phyloP scores from a whole-genome alignment of 192 early-diverging fungal species.

The Helicostylum pulchrum region DNA sequence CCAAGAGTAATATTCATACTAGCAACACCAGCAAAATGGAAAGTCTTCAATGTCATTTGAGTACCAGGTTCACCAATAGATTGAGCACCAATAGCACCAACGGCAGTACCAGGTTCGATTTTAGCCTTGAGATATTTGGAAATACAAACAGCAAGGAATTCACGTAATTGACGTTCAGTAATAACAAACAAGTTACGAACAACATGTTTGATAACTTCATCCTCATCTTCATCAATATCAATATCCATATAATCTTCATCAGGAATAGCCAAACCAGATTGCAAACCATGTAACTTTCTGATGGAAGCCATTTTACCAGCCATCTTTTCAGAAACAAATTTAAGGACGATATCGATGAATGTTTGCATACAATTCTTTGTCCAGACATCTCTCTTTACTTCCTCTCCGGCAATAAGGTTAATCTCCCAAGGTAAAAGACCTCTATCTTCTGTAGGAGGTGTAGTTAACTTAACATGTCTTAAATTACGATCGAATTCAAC shows the following conservation, averaged over 20 bases:
- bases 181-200: constrained; percentile 68
- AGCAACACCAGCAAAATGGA: constrained; percentile 97
- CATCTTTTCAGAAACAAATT: constrained; percentile 57
- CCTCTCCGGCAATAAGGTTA: constrained; percentile 41
- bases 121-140: constrained; percentile 84
- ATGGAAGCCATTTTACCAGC: constrained; percentile 56
- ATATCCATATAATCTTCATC: constrained; percentile 55
- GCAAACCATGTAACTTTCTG: constrained; percentile 52
- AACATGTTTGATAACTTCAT: constrained; percentile 42
- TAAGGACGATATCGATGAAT: constrained; percentile 60
- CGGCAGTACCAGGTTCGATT: constrained; percentile 96
- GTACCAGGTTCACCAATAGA: constrained; percentile 98
- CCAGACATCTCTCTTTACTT: constrained; percentile 51
- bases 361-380: constrained; percentile 49
- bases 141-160: constrained; percentile 76
- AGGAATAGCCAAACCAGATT: constrained; percentile 45
- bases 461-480: constrained; percentile 47
- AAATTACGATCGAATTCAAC: constrained; percentile 87
- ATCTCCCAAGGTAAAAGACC: constrained; percentile 66
- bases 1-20: constrained; percentile 99
- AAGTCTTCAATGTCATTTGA: constrained; percentile 99
- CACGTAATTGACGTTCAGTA: constrained; percentile 67
- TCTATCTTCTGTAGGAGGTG: constrained; percentile 17
- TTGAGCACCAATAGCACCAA: constrained; percentile 96
- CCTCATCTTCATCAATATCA: constrained; percentile 45